phyloP scores from a whole-genome alignment of 176 grass and related monocot species.

The Rhynchospora pubera region DNA sequence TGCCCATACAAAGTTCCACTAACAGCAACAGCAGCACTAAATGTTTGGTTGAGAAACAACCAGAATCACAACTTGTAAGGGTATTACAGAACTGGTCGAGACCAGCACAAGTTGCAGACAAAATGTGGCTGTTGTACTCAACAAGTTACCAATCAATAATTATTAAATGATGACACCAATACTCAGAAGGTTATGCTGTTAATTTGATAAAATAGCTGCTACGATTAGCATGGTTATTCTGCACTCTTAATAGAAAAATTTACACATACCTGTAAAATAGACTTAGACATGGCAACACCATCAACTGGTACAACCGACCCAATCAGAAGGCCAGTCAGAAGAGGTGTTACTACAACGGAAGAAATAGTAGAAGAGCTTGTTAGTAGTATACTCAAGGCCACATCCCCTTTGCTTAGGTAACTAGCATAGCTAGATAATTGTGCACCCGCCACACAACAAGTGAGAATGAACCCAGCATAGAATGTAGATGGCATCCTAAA shows the following conservation, averaged over 20 bases:
- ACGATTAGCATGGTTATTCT: background rate
- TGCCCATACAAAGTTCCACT: background rate
- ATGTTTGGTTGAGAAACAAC: background rate
- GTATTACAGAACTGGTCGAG: background rate
- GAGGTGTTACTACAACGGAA: conserved; percentile 71
- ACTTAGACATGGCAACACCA: conserved; percentile 82
- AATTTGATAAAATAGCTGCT: background rate
- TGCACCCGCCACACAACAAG: conserved; percentile 72
- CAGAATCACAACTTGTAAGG: background rate
- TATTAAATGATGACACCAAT: too few species aligned
- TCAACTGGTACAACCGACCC: conserved; percentile 83
- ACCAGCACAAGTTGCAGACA: background rate
- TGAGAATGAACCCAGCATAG: conserved; percentile 85
- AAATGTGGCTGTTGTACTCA: background rate
- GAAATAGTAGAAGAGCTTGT: conserved; percentile 88
- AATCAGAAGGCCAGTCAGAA: conserved; percentile 77
- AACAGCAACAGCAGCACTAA: background rate
- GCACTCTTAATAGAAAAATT: background rate
- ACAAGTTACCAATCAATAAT: background rate
- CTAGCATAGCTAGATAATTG: conserved; percentile 90
- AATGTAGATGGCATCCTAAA: conserved; percentile 56
- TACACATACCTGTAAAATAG: conserved; percentile 74
- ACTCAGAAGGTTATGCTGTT: background rate
- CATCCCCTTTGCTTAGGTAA: conserved; percentile 86
- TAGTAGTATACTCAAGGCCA: conserved; percentile 84